Evolutionary conservation across 2,329 filamentous ascomycete genomes (phyloP).

Genomic region (Colletotrichum viniferum): DNA sequence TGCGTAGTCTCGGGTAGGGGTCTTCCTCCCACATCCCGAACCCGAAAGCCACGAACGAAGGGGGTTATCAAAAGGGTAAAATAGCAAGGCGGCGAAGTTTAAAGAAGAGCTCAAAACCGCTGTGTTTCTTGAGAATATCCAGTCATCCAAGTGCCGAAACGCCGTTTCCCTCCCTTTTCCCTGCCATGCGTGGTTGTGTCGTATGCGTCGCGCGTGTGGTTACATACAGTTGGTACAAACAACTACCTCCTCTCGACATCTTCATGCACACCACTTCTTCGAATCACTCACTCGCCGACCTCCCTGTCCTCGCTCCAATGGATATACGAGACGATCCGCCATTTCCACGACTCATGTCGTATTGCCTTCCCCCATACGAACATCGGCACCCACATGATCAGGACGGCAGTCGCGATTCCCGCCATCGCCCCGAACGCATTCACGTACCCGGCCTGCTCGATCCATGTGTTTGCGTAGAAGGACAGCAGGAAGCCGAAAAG

Average conservation of each 20-base stretch:
- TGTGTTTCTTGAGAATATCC: background rate
- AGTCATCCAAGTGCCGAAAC: background rate
- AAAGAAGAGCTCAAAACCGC: background rate
- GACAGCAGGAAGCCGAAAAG: conserved; percentile 62
- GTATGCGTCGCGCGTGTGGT: background rate
- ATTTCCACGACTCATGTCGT: conserved; percentile 51
- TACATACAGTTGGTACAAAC: background rate
- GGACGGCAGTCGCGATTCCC: conserved; percentile 50
- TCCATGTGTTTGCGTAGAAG: conserved; percentile 66
- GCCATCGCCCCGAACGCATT: conserved; percentile 62
- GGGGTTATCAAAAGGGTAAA: background rate
- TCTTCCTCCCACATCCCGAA: conserved; percentile 11
- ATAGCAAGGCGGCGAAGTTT: background rate
- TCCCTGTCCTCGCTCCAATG: conserved; percentile 59
- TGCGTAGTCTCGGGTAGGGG: background rate
- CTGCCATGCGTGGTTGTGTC: background rate
- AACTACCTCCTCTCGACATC: background rate
- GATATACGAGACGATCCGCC: conserved; percentile 49
- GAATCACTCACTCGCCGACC: conserved; percentile 51
- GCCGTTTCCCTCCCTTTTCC: background rate
- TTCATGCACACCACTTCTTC: background rate
- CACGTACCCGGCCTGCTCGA: conserved; percentile 52
- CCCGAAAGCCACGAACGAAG: background rate
- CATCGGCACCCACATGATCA: conserved; percentile 53
- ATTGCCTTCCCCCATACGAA: conserved; percentile 57